Conservation (phyloP, 768 basidiomycete genomes). For the button mushroom (Agaricus bisporus) region DNA sequence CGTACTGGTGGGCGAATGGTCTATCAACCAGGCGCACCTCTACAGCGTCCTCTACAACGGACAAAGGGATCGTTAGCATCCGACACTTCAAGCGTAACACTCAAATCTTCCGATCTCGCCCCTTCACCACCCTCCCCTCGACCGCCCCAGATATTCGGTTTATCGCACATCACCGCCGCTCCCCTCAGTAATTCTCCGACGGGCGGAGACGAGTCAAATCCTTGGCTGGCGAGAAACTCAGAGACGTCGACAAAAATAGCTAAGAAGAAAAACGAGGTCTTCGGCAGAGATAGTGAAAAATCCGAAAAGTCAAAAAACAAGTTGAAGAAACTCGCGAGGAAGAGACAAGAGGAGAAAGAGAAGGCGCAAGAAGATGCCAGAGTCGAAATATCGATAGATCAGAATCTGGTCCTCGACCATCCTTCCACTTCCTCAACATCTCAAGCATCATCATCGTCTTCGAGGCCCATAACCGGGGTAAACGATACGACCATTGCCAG, state of each 20-base stretch:
- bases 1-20: constrained; percentile 65
- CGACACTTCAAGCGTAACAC: constrained; percentile 64
- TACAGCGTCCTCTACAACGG: constrained; percentile 15
- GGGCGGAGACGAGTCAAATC: constrained; percentile 44
- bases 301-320: constrained; percentile 67
- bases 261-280: constrained; percentile 70
- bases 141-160: constrained; percentile 7
- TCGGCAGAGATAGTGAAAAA: constrained; percentile 59
- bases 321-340: constrained; percentile 59
- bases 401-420: constrained; percentile 32
- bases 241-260: constrained; percentile 34
- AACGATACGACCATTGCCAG: constrained; percentile 37
- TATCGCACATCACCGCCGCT: neutral
- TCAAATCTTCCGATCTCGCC: constrained; percentile 49
- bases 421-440: constrained; percentile 7
- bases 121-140: constrained; percentile 34
- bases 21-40: constrained; percentile 48
- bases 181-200: neutral
- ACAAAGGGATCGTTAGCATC: constrained; percentile 28
- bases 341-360: constrained; percentile 50
- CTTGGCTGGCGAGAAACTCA: constrained; percentile 60
- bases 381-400: constrained; percentile 68
- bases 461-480: constrained; percentile 21
- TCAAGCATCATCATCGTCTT: constrained; percentile 38
- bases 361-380: constrained; percentile 66